Conservation (phyloP, 2,329 filamentous ascomycete species). For the Diplodia mutila region DNA sequence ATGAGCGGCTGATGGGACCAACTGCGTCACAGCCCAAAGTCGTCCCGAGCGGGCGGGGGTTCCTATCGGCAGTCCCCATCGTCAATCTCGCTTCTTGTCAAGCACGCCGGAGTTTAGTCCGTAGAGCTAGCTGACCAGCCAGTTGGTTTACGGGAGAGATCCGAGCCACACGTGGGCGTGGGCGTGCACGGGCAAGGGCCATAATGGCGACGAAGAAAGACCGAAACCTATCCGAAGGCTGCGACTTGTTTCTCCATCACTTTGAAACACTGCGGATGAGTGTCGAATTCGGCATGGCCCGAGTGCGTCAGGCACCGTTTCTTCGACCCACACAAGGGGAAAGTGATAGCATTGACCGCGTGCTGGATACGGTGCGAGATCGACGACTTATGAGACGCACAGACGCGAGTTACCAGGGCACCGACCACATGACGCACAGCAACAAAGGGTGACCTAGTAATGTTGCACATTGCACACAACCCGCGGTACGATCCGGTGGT, state of each 20-base stretch:
- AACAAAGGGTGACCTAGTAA: background rate
- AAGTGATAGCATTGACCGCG: background rate
- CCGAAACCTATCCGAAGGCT: background rate
- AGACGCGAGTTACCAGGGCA: background rate
- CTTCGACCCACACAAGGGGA: background rate
- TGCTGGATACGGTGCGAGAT: background rate
- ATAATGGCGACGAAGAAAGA: background rate
- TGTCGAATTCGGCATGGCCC: background rate
- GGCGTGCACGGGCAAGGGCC: background rate
- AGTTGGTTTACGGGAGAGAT: background rate
- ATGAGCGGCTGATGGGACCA: no score
- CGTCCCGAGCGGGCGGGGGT: background rate
- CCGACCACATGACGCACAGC: background rate
- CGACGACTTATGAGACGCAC: background rate
- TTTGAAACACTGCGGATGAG: background rate
- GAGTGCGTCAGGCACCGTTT: background rate
- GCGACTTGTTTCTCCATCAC: background rate
- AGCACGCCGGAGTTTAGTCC: background rate
- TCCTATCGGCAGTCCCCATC: background rate
- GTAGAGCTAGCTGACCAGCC: background rate
- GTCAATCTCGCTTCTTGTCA: background rate
- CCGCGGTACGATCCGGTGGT: background rate
- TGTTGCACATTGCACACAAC: background rate
- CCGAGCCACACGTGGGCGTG: slow-evolving; percentile 5
- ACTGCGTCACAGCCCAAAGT: background rate